Evolutionary conservation across 176 grass and related monocot genomes (phyloP), one percentile per base, ranked within the genome.

Genomic region (Chloris gayana): DNA sequence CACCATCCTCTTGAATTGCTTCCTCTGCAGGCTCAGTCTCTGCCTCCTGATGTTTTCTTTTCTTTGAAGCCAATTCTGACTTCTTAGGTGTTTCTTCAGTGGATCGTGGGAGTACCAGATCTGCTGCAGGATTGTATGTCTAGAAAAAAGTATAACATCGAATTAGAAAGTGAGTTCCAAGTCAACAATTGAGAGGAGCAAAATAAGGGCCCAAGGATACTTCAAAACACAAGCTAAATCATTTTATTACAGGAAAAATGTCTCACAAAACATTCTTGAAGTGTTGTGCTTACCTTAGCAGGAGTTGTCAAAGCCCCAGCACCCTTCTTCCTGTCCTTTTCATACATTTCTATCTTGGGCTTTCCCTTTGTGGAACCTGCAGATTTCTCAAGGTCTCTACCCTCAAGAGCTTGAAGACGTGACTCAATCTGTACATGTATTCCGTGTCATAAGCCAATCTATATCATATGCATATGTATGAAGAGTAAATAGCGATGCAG

Each of bases 311-410:
- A 80, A 73, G 94, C 88, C 68, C 95, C 95, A 70, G 86, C 44
- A 34, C 95, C 90, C 33, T 91, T 94, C 92, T 95, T 98, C 73
- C 84, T 18, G 29, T 98, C 92, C 70, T 98, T 98, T 42, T 89
- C 92, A 62, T 98, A 98, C 19, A 85, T 45, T 77, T 98, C 90
- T 77, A 95, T 98, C 86, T 89, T 98, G 21, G 90, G 95, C 42
- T 91, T 98, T 37, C 92, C 92, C 84, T 93, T 95, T 10, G 84
- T 75, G 33, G 92, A 91, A 69, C 95, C 78, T 75, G 88, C 95
- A 76, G 92, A 98, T 58, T 67, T 91, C 47, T 82, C 90, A 58
- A 98, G 82, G 67, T 95, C 92, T 82, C 64, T 95, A n/a, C 88
- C 75, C 57, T 98, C 92, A 41, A 98, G 91, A 89, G 91, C 83